Evolutionary conservation across 352 stramenopile species (phyloP), one percentile per base, ranked within the genome.

Genomic region (Phytophthora palmivora): DNA sequence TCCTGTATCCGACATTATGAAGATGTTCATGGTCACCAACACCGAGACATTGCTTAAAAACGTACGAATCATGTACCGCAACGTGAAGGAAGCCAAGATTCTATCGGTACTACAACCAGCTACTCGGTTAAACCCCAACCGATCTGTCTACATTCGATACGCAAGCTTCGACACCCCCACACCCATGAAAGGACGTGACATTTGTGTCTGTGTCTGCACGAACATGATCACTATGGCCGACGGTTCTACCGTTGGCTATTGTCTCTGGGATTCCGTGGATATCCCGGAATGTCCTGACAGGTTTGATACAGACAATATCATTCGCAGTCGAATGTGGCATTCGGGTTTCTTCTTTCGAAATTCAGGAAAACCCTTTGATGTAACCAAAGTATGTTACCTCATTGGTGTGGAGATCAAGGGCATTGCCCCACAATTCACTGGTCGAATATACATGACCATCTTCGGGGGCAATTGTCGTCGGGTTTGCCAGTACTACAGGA

Each of bases 191-290:
- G 69, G 68, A 24, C 76, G 62, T 32, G 72, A 80, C 34, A 56
- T 80, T 52, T 72, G 70, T 32, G 48, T 74, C 36, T 68, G 67
- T 45, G 56, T 72, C 6, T 64, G 67, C 39, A 80, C 72, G 22
- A 62, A 80, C 24, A 16, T 78, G 39, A 30, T 68, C 11, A 30
- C 45, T 2, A 38, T 34, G 26, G 26, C 51, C 16, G 63, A 72
- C 41, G 54, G 67, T n/a, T 78, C 76, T 15, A 85, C 72, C 1
- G 63, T 85, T 8, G 78, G 75, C 46, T 88, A 88, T 47, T 88
- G 78, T 58, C 73, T 88, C 2, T 85, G 72, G 65, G 72, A 84
- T 16, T 88, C 78, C 2, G 72, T 88, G 55, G 75, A 82, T 14
- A 46, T 77, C 8, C 64, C 63, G 0, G 71, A 76, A 18, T 79